These are phyloP conservation scores for Silene noctiflora DNA, from an alignment of 179 eudicot species.

Conservation along the genomic window DNA sequence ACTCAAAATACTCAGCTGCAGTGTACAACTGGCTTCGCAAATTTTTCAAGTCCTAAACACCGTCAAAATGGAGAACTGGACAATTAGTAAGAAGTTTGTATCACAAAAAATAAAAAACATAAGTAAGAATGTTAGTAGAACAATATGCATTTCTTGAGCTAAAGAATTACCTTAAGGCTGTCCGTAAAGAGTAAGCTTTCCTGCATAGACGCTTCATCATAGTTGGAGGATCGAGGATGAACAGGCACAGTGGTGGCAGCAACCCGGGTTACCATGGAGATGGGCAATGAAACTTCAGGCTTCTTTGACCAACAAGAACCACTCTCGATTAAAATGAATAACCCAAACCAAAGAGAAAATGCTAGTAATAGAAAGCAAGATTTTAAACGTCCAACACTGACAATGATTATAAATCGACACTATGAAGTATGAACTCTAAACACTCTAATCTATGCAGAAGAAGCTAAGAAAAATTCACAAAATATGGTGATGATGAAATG, in stretches of 20 bases:
- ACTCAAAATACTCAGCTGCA: constrained; percentile 92
- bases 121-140: neutral
- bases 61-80: constrained; percentile 10
- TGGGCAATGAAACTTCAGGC: constrained; percentile 25
- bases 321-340: constrained; percentile 11
- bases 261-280: constrained; percentile 53
- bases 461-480: too few relatives aligned
- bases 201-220: constrained; percentile 81
- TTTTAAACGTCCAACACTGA: constrained; percentile 9
- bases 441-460: constrained; percentile 4
- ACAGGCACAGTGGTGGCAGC: constrained; percentile 38
- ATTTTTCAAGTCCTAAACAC: constrained; percentile 74
- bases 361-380: constrained; percentile 5
- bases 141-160: neutral
- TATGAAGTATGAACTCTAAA: neutral
- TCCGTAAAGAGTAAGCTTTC: constrained; percentile 78
- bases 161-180: constrained; percentile 64
- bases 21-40: constrained; percentile 78
- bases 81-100: neutral
- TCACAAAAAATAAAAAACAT: neutral
- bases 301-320: constrained; percentile 34
- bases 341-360: neutral
- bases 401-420: neutral
- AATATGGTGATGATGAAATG: too few relatives aligned
- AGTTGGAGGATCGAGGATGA: constrained; percentile 47